Evolutionary conservation across 2,329 filamentous ascomycete genomes (phyloP), one percentile per base, ranked within the genome.

Genomic region (Colletotrichum sp.): DNA sequence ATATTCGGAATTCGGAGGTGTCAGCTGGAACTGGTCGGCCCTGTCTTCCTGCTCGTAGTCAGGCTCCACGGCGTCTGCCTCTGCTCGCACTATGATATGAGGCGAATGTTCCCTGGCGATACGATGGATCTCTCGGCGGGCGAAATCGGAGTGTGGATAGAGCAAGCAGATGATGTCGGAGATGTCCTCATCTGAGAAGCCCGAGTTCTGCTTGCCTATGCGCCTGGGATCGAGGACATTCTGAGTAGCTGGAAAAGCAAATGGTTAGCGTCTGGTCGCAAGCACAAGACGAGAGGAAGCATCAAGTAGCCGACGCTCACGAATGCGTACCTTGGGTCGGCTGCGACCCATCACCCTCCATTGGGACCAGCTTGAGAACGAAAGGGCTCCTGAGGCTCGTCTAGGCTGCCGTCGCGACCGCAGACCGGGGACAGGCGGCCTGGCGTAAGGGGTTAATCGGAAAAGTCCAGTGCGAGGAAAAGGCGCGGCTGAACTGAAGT

Each of bases 91-190:
- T 25, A 90, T 86, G 74, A 90, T 87, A 79, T 90, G 87, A 30
- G 86, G 87, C 44, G 86, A 88, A 77, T 86, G 84, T 74, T 89
- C 85, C 61, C 80, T 77, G 73, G 88, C 89, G 36, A 92, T 86
- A 6, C 85, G 83, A 76, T 85, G 82, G n/a, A 96, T 92, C 79
- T 96, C 94, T 77, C 88, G 87, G 78, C 93, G 93, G 25, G 96
- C 95, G 27, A 91, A 90, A 52, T 91, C 88, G 4, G 95, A 95
- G 78, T 91, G 92, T 13, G 96, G 96, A 79, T 98, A 93, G 32
- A 98, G 90, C 73, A 98, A 92, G 85, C 96, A 98, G 78, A 98
- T 91, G 79, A 98, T 95, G 85, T 98, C 96, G 77, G 95, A 91
- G 66, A 97, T 91, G 83, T 98, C 96, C 78, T 94, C 91, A 79